Evolutionary conservation across 2,329 filamentous ascomycete genomes (phyloP), one percentile per base, ranked within the genome.

Genomic region (Exophiala xenobiotica): DNA sequence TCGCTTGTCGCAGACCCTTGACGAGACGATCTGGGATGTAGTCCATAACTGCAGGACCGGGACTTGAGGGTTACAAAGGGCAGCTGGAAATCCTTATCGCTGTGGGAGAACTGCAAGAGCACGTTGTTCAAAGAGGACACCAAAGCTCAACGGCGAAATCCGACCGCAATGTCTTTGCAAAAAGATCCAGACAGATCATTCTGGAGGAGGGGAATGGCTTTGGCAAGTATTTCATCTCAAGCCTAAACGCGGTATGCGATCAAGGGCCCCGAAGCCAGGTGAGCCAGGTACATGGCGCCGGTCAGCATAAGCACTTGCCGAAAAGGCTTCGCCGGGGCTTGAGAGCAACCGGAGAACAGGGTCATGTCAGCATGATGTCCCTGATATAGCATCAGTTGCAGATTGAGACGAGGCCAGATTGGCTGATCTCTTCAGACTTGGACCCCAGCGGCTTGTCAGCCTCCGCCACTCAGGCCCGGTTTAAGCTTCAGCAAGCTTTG

Each of bases 301-400:
- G 43, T 55, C 29, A 55, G 40, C 48, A 55, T 55, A 55, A 55
- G 52, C 52, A 55, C 52, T 55, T 55, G 45, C 33, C 16, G 37
- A 49, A 49, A 49, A 46, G 48, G 19, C 44, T 51, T 55, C 38
- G 33, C 26, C 24, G n/a, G 19, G 11, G 27, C 39, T 35, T 27
- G 29, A 46, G 23, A 14, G 37, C 9, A n/a, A 16, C 41, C 16
- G 33, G 18, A 11, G 29, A 29, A 41, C 39, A n/a, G 23, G 38
- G 47, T 51, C 26, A 44, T 40, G 52, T 55, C 48, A 55, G 52
- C 52, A 51, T 22, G 19, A 48, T 11, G 38, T 49, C 26, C 47
- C 37, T 14, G 52, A 55, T 54, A 45, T 55, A 51, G 47, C 16
- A 51, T 26, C 52, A 45, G 37, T 35, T 19, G 22, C 24, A 55